Conservation (phyloP, 495 filamentous ascomycete genomes). For the Opeltia flavorubescens region DNA sequence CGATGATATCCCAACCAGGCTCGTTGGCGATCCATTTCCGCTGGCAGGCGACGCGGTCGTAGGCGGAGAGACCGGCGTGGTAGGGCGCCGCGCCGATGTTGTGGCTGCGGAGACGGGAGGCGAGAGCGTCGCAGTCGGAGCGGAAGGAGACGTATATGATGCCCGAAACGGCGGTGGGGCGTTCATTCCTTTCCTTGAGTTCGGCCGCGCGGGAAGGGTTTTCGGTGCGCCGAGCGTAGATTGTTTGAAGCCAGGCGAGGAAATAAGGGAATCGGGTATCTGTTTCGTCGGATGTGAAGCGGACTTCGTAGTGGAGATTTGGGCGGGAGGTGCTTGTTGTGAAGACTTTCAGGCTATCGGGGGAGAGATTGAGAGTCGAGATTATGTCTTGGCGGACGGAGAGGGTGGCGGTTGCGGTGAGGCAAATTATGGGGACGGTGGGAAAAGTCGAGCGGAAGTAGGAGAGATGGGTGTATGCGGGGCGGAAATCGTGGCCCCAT, state of each 20-base stretch:
- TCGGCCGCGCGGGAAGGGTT: constrained; percentile 29
- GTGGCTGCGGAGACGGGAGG: constrained; percentile 27
- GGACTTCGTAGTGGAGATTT: constrained; percentile 85
- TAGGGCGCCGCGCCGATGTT: constrained; percentile 34
- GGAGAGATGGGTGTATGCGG: constrained; percentile 72
- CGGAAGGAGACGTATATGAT: constrained; percentile 83
- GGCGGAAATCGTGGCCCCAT: constrained; percentile 98
- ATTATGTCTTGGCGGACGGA: constrained; percentile 72
- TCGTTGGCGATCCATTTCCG: constrained; percentile 62
- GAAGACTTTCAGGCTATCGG: constrained; percentile 49
- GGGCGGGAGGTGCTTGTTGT: constrained; percentile 64
- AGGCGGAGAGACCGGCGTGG: constrained; percentile 32
- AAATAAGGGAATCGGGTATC: constrained; percentile 57
- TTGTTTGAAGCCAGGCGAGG: constrained; percentile 54
- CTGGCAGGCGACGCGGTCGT: constrained; percentile 32
- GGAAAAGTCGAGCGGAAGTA: constrained; percentile 77
- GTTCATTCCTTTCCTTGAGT: constrained; percentile 33
- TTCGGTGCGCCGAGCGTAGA: constrained; percentile 47
- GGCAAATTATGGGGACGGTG: constrained; percentile 72
- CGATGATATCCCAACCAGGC: constrained; percentile 71
- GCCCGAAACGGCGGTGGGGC: constrained; percentile 54
- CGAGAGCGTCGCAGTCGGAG: constrained; percentile 60
- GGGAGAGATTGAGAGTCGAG: constrained; percentile 51
- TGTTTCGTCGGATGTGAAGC: constrained; percentile 65
- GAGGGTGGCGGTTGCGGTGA: constrained; percentile 79